These are phyloP conservation scores for Closterium sp. DNA, from an alignment of 139 green algal genomes.

Conservation along the genomic window DNA sequence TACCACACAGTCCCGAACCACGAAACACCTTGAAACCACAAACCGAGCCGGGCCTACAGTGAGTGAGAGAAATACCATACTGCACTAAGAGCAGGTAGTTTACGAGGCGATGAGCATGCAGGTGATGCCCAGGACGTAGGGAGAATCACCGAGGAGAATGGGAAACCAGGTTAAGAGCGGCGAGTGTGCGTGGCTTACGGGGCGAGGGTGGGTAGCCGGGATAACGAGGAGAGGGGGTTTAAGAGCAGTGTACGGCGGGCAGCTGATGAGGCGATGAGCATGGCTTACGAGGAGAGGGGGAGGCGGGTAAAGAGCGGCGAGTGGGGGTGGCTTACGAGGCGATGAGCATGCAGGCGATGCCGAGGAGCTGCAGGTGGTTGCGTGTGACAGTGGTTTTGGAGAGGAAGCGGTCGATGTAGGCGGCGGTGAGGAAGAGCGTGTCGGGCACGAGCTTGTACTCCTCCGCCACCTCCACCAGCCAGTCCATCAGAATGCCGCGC, in stretches of 20 bases:
- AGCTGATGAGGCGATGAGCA: too few relatives aligned
- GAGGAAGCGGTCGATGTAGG: conserved; percentile 89
- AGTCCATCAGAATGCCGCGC: conserved; percentile 94
- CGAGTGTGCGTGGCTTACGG: conserved; percentile 81
- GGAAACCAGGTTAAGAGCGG: conserved; percentile 78
- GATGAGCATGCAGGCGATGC: conserved; percentile 89
- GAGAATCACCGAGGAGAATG: conserved; percentile 48
- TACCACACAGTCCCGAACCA: too few relatives aligned
- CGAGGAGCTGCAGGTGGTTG: conserved; percentile 75
- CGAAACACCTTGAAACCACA: too few relatives aligned
- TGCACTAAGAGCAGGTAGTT: background rate
- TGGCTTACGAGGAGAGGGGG: too few relatives aligned
- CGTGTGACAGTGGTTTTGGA: conserved; percentile 56
- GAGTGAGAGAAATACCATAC: too few relatives aligned
- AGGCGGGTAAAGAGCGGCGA: too few relatives aligned
- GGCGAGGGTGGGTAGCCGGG: conserved; percentile 85
- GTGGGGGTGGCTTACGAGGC: conserved; percentile 59
- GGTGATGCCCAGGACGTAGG: conserved; percentile 85
- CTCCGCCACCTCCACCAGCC: conserved; percentile 87
- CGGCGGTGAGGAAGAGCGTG: conserved; percentile 87
- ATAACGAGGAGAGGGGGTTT: too few relatives aligned
- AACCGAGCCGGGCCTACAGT: too few relatives aligned
- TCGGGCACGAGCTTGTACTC: conserved; percentile 92
- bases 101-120: conserved; percentile 86
- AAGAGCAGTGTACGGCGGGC: too few relatives aligned